Percentiles rank a stretch among this genome's conserved stretches.
These are phyloP conservation scores for Daldinia eschscholtzii DNA, from an alignment of 2,329 filamentous ascomycete genomes.

Conservation along the genomic window DNA sequence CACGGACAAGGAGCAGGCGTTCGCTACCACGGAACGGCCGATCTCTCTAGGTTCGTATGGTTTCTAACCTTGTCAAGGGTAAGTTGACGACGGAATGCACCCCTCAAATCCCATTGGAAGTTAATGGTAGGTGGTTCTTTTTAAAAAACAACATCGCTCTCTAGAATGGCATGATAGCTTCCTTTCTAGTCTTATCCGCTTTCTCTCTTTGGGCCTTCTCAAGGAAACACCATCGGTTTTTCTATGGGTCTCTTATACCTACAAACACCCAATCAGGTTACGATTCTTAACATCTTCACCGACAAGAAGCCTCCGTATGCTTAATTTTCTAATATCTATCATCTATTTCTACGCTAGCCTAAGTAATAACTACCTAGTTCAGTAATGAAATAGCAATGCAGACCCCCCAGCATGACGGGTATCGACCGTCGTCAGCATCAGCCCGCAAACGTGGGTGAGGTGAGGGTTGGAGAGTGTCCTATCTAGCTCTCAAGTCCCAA, in stretches of 20 bases:
- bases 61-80: constrained; percentile 26
- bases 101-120: constrained; percentile 26
- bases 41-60: constrained; percentile 15
- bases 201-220: constrained; percentile 1
- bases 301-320: constrained; percentile 8
- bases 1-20: constrained; percentile 14
- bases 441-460: constrained; percentile 26
- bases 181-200: constrained; percentile 23
- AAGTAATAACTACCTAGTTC: constrained; percentile 11
- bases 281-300: constrained; percentile 8
- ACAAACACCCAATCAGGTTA: constrained; percentile 20
- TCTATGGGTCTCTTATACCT: constrained; percentile 18
- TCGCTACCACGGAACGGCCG: constrained; percentile 35
- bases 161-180: constrained; percentile 16
- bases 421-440: constrained; percentile 42
- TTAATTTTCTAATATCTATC: background rate
- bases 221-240: constrained; percentile 5
- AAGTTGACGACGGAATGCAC: constrained; percentile 15
- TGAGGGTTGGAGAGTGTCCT: constrained; percentile 24
- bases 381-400: constrained; percentile 16
- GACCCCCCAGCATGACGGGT: constrained; percentile 27
- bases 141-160: background rate
- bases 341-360: constrained; percentile 35
- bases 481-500: constrained; percentile 23
- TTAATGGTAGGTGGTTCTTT: constrained; percentile 12